Percentiles rank a stretch among this genome's conserved stretches.
Evolutionary conservation across 164 flowering plant species (phyloP).

Genomic region (Nymphaea colorata): DNA sequence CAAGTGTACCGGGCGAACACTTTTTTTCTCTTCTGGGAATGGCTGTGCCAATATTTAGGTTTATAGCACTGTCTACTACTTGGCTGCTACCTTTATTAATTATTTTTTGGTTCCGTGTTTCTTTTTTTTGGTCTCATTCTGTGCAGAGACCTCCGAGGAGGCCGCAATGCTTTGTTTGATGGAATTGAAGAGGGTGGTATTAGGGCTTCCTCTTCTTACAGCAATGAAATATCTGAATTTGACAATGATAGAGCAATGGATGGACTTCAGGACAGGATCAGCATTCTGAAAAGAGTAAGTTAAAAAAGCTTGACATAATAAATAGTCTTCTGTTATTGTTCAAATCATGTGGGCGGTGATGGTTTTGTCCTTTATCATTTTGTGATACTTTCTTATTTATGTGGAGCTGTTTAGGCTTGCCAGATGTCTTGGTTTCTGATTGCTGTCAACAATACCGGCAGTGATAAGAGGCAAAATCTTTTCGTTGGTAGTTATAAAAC

Average conservation of each 20-base stretch:
- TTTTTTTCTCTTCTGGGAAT: too few species aligned
- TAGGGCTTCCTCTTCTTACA: conserved; percentile 69
- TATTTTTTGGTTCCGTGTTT: too few species aligned
- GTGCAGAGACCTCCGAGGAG: conserved; percentile 49
- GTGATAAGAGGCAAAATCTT: too few species aligned
- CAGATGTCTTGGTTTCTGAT: not conserved
- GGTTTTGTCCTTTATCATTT: not conserved
- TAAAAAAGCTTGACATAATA: not conserved
- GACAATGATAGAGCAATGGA: conserved; percentile 71
- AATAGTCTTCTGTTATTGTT: not conserved
- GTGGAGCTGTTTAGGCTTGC: not conserved
- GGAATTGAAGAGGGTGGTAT: conserved; percentile 97
- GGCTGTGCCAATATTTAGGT: too few species aligned
- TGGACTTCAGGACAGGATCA: conserved; percentile 67
- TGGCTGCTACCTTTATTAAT: too few species aligned
- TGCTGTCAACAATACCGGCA: not conserved
- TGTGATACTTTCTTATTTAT: not conserved
- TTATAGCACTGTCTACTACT: too few species aligned
- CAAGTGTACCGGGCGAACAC: too few species aligned
- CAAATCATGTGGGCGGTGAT: not conserved
- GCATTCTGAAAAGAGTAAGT: conserved; percentile 66
- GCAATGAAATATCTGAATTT: conserved; percentile 53
- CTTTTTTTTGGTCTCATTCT: not conserved
- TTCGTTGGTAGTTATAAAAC: too few species aligned
- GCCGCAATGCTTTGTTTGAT: conserved; percentile 67